Evolutionary conservation across 2,329 filamentous ascomycete genomes (phyloP), one percentile per base, ranked within the genome.

Genomic region (Whalleya microplaca): DNA sequence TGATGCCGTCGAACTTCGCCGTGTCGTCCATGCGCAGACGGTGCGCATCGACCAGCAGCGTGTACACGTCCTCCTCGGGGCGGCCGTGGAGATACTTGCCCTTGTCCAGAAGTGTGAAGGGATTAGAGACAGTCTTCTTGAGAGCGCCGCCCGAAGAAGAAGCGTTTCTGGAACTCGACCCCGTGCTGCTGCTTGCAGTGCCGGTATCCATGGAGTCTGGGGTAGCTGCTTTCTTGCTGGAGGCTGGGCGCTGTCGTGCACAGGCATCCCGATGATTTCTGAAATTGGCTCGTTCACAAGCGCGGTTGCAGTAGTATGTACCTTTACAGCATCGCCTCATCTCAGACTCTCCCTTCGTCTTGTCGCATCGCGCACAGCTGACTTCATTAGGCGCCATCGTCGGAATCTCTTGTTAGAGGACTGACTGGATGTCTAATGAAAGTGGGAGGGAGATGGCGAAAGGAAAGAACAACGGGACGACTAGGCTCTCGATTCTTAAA

Each of bases 201-300:
- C 23, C 23, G 23, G 23, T 12, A 3, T 6, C 3, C 10, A 12
- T 14, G 10, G 32, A 6, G 19, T n/a, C 21, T 20, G 44, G n/a
- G 19, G 44, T 41, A 51, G 54, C 1, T 51, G 27, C 2, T 45
- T 41, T n/a, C 41, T 50, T 32, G 29, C 14, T 46, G 48, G 64
- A 57, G 66, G 27, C 57, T 37, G 8, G 10, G 6, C 10, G 4
- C 4, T 37, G 5, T 37, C 32, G 32, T 16, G 29, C 41, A 27
- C 80, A 83, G 8, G 66, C 58, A 55, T 74, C 75, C 63, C 80
- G 80, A 67, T 84, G 81, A 2, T 16, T 21, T 60, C 80, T 79
- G 79, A 78, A 84, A 64, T 84, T 73, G 1, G 68, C 64, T 59
- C 78, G 80, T 65, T 84, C 78, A 69, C 82, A 84, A 37, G 77